Evolutionary conservation across 331 rosid genomes (phyloP).

Genomic region (Saraca asoca): DNA sequence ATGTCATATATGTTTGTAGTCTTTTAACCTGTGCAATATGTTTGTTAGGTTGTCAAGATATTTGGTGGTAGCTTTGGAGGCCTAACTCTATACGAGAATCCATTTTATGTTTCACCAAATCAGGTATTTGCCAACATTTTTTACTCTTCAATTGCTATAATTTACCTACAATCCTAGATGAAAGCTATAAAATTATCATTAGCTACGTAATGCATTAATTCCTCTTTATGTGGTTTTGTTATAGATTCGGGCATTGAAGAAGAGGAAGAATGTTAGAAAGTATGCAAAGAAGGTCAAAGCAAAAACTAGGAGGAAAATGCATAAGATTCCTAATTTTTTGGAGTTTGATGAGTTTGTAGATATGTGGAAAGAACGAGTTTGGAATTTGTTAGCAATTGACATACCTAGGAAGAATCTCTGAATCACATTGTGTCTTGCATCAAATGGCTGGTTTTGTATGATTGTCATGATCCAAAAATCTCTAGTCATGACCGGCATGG

Average conservation of each 20-base stretch:
- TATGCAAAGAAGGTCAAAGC: slow-evolving; percentile 94
- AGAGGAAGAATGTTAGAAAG: slow-evolving; percentile 74
- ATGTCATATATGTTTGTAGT: neutral
- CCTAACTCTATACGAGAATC: slow-evolving; percentile 83
- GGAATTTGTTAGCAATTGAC: neutral
- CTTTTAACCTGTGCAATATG: slow-evolving; percentile 33
- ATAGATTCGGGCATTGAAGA: slow-evolving; percentile 83
- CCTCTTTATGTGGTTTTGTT: slow-evolving; percentile 18
- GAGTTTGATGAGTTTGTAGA: slow-evolving; percentile 94
- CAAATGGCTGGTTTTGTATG: too few species aligned
- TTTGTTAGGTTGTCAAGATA: slow-evolving; percentile 84
- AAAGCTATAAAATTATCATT: slow-evolving; percentile 1
- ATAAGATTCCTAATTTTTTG: slow-evolving; percentile 75
- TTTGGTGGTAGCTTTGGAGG: slow-evolving; percentile 98
- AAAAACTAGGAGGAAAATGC: slow-evolving; percentile 95
- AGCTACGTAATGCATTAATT: neutral
- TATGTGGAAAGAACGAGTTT: slow-evolving; percentile 79
- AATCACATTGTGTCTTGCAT: slow-evolving; percentile 17
- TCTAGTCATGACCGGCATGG: too few species aligned
- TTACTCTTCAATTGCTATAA: neutral
- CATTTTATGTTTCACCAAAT: slow-evolving; percentile 87
- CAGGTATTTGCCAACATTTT: slow-evolving; percentile 50
- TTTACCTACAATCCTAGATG: neutral
- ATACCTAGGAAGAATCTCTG: slow-evolving; percentile 1
- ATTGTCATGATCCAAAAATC: too few species aligned